Base-by-base conservation (phyloP, 208 protist genomes). In the Leishmania turanica region DNA sequence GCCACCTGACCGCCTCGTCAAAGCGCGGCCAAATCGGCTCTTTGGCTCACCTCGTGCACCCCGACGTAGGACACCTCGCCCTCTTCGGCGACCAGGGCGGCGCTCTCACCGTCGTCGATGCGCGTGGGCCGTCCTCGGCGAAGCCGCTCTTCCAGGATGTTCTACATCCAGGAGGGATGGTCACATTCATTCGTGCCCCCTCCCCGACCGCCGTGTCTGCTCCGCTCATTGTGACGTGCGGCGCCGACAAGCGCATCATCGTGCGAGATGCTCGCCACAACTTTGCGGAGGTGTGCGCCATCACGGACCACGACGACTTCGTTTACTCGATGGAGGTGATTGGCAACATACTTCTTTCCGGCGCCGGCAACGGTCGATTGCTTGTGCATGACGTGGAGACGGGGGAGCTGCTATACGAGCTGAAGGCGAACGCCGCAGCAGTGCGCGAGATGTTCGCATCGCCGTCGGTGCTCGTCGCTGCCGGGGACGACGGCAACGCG, bases 401-500 rank as follows among this genome's bases (percentile, higher is more conserved):
- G 0, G 91, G 89, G 0, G 87, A 93, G 75, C 90, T 93, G 78
- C 88, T 79, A n/a, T 98, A 97, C 84, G 94, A 92, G 17, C 85
- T 97, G 21, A 85, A 88, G 1, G 93, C 93, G 7, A 93, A 89
- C 56, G 80, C 69, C 24, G 91, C 90, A 11, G 95, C 94, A 0
- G 93, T 98, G 51, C 92, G 93, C 0, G 91, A 94, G 58, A 95
- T 97, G 37, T 90, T 82, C 72, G 88, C 93, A 1, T 85, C 73
- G 1, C 86, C 87, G 3, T 56, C 66, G 17, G 82, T 87, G 78
- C 76, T 96, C 6, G 87, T 96, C 8, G 82, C 89, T 24, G 89
- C 93, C 1, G 93, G 95, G 15, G 95, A 98, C 83, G 95, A 98
- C 80, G 94, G 94, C 24, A 96, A 96, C 4, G 93, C 94, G 1